These are phyloP conservation scores for Prunus salicina DNA, from an alignment of 306 rosid species.

Conservation along the genomic window DNA sequence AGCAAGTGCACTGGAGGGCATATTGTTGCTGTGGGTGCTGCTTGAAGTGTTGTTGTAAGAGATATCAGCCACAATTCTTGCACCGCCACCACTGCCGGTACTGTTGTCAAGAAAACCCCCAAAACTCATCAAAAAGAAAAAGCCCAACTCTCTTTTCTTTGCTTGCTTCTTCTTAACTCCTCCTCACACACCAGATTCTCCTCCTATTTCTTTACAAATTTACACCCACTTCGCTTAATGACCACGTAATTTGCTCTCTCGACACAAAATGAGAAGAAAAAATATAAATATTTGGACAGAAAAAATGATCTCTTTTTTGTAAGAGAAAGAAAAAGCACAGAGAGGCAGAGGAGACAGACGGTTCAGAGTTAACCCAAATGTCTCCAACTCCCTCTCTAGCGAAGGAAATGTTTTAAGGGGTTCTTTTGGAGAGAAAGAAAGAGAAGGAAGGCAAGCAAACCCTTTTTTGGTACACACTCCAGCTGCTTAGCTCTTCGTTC, in stretches of 20 bases:
- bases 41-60: conserved; percentile 36
- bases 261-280: neutral
- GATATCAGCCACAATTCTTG: conserved; percentile 61
- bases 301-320: neutral
- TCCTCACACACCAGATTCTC: neutral
- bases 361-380: conserved; percentile 42
- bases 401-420: neutral
- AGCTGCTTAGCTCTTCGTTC: conserved; percentile 60
- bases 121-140: conserved; percentile 82
- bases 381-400: conserved; percentile 50
- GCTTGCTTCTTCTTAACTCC: neutral
- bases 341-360: conserved; percentile 49
- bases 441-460: conserved; percentile 60
- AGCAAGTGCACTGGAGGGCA: conserved; percentile 67
- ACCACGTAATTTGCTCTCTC: neutral
- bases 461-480: neutral
- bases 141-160: neutral
- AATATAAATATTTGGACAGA: neutral
- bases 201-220: neutral
- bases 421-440: conserved; percentile 48
- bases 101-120: conserved; percentile 78
- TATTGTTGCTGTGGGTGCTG: conserved; percentile 33
- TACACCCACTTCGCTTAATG: neutral
- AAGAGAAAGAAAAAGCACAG: conserved; percentile 2
- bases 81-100: conserved; percentile 55